Evolutionary conservation across 345 rosid genomes (phyloP).

Genomic region (Iberis pinnata): DNA sequence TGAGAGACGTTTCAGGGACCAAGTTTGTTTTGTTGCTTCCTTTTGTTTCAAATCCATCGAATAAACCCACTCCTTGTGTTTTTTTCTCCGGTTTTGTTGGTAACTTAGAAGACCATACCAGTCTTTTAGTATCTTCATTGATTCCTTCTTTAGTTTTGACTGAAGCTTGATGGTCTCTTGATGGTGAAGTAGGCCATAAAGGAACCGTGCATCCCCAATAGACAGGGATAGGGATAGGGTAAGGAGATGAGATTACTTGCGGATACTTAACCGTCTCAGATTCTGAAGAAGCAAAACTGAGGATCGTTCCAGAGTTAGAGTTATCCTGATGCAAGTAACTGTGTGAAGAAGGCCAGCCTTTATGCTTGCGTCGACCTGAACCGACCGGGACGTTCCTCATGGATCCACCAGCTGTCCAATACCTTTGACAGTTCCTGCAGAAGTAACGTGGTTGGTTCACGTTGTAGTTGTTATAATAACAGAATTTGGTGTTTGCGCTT

Average conservation of each 20-base stretch:
- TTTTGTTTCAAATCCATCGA: constrained; percentile 44
- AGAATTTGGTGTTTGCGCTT: constrained; percentile 76
- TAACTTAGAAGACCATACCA: constrained; percentile 19
- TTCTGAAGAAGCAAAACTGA: constrained; percentile 48
- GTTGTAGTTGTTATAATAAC: constrained; percentile 85
- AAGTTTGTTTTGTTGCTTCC: constrained; percentile 22
- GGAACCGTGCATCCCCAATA: constrained; percentile 42
- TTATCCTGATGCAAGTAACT: constrained; percentile 24
- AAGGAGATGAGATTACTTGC: constrained; percentile 18
- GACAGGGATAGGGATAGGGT: constrained; percentile 43
- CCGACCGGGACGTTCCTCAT: constrained; percentile 82
- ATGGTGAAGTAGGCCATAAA: constrained; percentile 30
- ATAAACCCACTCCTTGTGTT: constrained; percentile 35
- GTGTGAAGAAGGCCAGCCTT: constrained; percentile 39
- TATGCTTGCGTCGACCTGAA: constrained; percentile 81
- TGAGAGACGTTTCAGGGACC: constrained; percentile 30
- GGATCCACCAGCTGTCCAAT: constrained; percentile 91
- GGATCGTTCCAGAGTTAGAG: constrained; percentile 36
- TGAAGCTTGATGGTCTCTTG: constrained; percentile 34
- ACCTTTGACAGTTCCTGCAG: constrained; percentile 84
- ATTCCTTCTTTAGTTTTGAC: constrained; percentile 15
- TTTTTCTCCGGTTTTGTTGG: constrained; percentile 37
- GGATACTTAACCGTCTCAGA: constrained; percentile 28
- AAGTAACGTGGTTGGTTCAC: constrained; percentile 87
- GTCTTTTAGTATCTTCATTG: constrained; percentile 19